A percentile compares a stretch with the other conserved stretches of the same genome.
These are phyloP conservation scores for Cordyceps militaris DNA, from an alignment of 2,329 filamentous ascomycete genomes.

Conservation along the genomic window DNA sequence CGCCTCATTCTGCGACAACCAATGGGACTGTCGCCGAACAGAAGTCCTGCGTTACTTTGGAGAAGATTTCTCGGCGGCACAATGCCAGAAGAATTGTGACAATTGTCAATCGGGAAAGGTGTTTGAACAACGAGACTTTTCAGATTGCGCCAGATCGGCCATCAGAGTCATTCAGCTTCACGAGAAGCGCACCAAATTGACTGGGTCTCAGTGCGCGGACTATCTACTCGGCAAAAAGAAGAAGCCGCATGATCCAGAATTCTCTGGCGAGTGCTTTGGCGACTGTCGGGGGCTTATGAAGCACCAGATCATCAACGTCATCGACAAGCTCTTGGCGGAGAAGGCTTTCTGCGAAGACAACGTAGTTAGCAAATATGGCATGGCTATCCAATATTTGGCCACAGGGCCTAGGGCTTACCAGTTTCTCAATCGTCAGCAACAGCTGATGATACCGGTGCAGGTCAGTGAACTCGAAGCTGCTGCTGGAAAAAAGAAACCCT, in stretches of 20 bases:
- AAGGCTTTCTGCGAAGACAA: conserved; percentile 68
- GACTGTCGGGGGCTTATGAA: conserved; percentile 62
- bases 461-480: conserved; percentile 15
- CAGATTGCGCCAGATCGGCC: conserved; percentile 62
- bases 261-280: conserved; percentile 56
- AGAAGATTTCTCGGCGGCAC: conserved; percentile 65
- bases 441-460: conserved; percentile 39
- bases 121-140: conserved; percentile 72
- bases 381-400: conserved; percentile 67
- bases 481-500: conserved; percentile 20
- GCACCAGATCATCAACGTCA: conserved; percentile 75
- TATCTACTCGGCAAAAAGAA: conserved; percentile 66
- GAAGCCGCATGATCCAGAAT: conserved; percentile 39
- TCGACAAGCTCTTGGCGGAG: conserved; percentile 67
- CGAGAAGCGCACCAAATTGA: conserved; percentile 57
- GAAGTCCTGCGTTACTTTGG: conserved; percentile 93
- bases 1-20: conserved; percentile 83
- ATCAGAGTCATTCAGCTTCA: conserved; percentile 60
- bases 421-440: conserved; percentile 39
- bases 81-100: conserved; percentile 75
- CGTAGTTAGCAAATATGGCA: conserved; percentile 42
- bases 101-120: conserved; percentile 71
- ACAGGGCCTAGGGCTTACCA: conserved; percentile 34
- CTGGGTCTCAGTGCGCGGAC: conserved; percentile 75
- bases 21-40: conserved; percentile 75